Conservation (phyloP, 805 yeast genomes). For the Nakazawaea wickerhamii region DNA sequence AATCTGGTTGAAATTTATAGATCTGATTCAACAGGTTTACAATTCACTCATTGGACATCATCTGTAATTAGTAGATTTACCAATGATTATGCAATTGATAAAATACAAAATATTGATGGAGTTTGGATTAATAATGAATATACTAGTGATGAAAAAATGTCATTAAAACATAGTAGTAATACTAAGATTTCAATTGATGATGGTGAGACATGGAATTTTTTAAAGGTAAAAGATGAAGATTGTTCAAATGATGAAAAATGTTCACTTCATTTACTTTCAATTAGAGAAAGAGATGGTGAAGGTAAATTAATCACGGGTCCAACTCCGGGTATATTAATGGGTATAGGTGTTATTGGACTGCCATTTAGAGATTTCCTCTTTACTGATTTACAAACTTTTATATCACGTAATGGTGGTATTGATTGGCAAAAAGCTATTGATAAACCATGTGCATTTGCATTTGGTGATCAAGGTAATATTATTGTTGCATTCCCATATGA, state of each 20-base stretch:
- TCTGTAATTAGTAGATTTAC: conserved; percentile 30
- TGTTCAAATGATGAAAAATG: conserved; percentile 44
- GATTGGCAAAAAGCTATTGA: conserved; percentile 58
- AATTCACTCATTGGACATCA: conserved; percentile 39
- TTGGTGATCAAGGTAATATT: conserved; percentile 77
- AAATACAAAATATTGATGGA: conserved; percentile 53
- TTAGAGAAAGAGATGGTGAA: conserved; percentile 32
- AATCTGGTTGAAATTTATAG: conserved; percentile 37
- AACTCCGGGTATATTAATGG: conserved; percentile 51
- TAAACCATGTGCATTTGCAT: conserved; percentile 47
- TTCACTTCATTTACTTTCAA: conserved; percentile 36
- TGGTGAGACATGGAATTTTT: conserved; percentile 48
- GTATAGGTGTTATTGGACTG: conserved; percentile 81
- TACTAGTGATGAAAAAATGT: conserved; percentile 25
- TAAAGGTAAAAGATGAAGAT: conserved; percentile 40
- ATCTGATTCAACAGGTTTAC: conserved; percentile 57
- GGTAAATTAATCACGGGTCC: conserved; percentile 43
- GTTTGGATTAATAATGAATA: conserved; percentile 46
- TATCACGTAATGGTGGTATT: conserved; percentile 75
- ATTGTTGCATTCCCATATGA: conserved; percentile 51
- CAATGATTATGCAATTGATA: conserved; percentile 36
- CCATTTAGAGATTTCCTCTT: conserved; percentile 26
- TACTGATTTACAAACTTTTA: conserved; percentile 35
- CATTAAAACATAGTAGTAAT: conserved; percentile 21
- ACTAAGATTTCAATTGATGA: conserved; percentile 44